Conservation (phyloP, 148 eudicot species). For the Drosera capensis region DNA sequence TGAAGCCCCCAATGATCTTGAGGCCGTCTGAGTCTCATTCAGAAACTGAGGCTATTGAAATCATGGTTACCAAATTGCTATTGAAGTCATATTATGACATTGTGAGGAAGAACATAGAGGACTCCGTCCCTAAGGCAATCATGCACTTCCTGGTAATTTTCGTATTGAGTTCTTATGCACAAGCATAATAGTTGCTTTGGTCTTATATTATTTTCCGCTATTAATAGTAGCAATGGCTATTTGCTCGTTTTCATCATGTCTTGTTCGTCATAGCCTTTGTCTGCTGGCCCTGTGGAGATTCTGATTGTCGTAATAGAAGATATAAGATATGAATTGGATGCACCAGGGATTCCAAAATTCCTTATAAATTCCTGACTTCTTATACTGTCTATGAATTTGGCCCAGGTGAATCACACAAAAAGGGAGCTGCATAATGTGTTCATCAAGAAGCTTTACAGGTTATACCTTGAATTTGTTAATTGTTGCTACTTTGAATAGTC, state of each 20-base stretch:
- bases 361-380: not conserved
- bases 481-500: no score
- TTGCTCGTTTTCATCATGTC: no score
- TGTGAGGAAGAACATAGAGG: slow-evolving; percentile 89
- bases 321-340: no score
- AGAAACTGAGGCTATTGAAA: slow-evolving; percentile 74
- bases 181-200: no score
- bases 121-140: slow-evolving; percentile 87
- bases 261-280: no score
- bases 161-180: not conserved
- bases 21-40: slow-evolving; percentile 81
- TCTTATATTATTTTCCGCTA: no score
- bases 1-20: slow-evolving; percentile 77
- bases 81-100: slow-evolving; percentile 91
- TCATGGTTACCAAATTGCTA: slow-evolving; percentile 63
- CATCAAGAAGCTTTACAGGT: slow-evolving; percentile 92
- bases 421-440: slow-evolving; percentile 93
- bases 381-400: slow-evolving; percentile 1
- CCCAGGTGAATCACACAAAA: slow-evolving; percentile 89
- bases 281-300: no score
- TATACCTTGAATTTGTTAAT: slow-evolving; percentile 5
- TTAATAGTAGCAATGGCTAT: no score
- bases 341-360: no score
- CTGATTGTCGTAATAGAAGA: no score
- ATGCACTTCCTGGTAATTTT: slow-evolving; percentile 94